These are phyloP conservation scores for Saitozyma sp. DNA, from an alignment of 768 basidiomycete species.

Conservation along the genomic window DNA sequence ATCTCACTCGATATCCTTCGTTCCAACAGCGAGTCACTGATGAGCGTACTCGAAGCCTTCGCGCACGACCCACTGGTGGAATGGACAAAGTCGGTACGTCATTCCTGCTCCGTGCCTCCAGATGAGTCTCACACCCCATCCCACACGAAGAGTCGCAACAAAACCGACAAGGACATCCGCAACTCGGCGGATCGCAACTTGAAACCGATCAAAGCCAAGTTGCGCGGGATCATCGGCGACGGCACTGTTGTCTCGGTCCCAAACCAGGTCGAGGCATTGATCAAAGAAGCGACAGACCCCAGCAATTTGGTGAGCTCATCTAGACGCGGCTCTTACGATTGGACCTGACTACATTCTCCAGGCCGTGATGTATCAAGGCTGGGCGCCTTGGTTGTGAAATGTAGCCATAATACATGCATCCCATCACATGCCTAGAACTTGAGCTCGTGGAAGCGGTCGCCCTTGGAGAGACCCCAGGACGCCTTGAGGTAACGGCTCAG, in stretches of 20 bases:
- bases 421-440: slow-evolving; percentile 63
- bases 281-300: slow-evolving; percentile 78
- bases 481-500: slow-evolving; percentile 90
- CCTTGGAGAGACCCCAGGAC: slow-evolving; percentile 91
- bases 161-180: slow-evolving; percentile 57
- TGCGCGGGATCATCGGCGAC: slow-evolving; percentile 54
- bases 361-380: slow-evolving; percentile 86
- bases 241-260: slow-evolving; percentile 63
- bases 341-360: slow-evolving; percentile 45
- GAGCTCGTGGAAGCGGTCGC: slow-evolving; percentile 93
- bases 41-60: slow-evolving; percentile 95
- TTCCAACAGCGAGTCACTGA: slow-evolving; percentile 85
- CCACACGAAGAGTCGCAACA: slow-evolving; percentile 21
- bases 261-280: slow-evolving; percentile 86
- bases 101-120: slow-evolving; percentile 1
- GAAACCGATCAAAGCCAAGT: slow-evolving; percentile 76
- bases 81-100: slow-evolving; percentile 69
- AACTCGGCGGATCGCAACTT: slow-evolving; percentile 74
- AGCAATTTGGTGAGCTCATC: slow-evolving; percentile 64
- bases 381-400: slow-evolving; percentile 74
- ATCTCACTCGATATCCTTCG: slow-evolving; percentile 82
- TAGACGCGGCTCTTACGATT: background rate
- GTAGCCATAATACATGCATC: slow-evolving; percentile 47
- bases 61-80: slow-evolving; percentile 95
- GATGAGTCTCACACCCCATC: background rate